Evolutionary conservation across 208 protist species (phyloP).

Genomic region (Acanthamoeba royreba): DNA sequence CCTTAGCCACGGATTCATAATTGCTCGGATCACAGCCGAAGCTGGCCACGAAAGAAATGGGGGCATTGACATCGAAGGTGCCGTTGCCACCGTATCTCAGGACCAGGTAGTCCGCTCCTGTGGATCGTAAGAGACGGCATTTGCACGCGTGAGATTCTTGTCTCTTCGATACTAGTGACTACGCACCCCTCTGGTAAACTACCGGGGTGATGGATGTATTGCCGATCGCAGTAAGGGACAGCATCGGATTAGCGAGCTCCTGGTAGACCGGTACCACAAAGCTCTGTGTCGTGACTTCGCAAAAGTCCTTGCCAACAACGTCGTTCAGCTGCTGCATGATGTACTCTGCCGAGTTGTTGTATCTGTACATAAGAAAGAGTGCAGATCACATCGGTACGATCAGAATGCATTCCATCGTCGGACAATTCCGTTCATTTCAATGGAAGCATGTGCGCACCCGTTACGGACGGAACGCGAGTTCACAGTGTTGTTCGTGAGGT

Average conservation of each 20-base stretch:
- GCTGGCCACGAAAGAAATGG: background rate
- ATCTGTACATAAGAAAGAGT: no score
- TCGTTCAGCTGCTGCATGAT: background rate
- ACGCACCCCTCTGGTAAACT: background rate
- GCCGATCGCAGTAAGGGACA: background rate
- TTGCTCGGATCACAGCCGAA: background rate
- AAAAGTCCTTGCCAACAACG: background rate
- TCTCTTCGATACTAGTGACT: no score
- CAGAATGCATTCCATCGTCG: no score
- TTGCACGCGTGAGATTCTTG: no score
- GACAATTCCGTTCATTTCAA: no score
- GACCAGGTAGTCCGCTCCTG: background rate
- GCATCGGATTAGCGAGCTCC: background rate
- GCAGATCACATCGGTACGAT: no score
- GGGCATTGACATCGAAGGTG: background rate
- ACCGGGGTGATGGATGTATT: background rate
- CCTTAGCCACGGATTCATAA: background rate
- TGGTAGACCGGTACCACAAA: conserved; percentile 5
- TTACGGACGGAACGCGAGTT: background rate
- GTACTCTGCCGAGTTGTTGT: background rate
- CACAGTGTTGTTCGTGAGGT: background rate
- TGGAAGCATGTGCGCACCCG: background rate
- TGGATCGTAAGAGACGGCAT: background rate
- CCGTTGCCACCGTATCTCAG: background rate
- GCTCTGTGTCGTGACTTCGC: background rate